phyloP scores from a whole-genome alignment of 805 yeast species.

The Millerozyma miso region DNA sequence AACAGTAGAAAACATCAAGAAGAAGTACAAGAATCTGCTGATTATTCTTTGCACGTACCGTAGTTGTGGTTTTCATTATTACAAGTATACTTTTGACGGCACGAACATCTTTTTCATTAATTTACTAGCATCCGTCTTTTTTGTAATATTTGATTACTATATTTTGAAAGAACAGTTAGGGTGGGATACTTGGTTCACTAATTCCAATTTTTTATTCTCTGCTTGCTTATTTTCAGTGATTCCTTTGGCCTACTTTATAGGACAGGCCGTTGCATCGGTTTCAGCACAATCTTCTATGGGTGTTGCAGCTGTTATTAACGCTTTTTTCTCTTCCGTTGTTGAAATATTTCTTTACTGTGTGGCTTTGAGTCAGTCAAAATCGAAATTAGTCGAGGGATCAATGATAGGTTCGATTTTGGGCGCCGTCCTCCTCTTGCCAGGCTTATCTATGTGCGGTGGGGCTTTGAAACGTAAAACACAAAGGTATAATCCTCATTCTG shows the following conservation, averaged over 20 bases:
- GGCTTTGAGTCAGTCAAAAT: slow-evolving; percentile 81
- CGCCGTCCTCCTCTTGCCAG: slow-evolving; percentile 88
- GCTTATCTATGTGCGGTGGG: slow-evolving; percentile 96
- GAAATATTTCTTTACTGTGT: slow-evolving; percentile 91
- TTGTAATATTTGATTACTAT: slow-evolving; percentile 77
- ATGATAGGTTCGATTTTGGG: slow-evolving; percentile 92
- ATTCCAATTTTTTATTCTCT: slow-evolving; percentile 63
- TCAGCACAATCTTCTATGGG: slow-evolving; percentile 99
- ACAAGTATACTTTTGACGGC: slow-evolving; percentile 94
- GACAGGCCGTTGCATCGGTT: slow-evolving; percentile 98
- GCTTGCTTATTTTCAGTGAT: slow-evolving; percentile 79
- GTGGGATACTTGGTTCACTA: slow-evolving; percentile 45
- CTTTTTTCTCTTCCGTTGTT: slow-evolving; percentile 93
- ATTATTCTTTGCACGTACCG: slow-evolving; percentile 87
- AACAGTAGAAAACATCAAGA: slow-evolving; percentile 15
- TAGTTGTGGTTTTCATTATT: slow-evolving; percentile 88
- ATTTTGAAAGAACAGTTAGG: slow-evolving; percentile 45
- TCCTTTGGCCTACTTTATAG: slow-evolving; percentile 94
- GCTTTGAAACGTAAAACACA: slow-evolving; percentile 91
- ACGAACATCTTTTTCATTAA: slow-evolving; percentile 91
- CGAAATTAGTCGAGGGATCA: slow-evolving; percentile 89
- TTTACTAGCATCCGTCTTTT: slow-evolving; percentile 69
- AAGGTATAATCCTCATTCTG: slow-evolving; percentile 90
- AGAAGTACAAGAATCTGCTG: slow-evolving; percentile 45
- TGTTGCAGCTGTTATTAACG: slow-evolving; percentile 95